phyloP scores from a whole-genome alignment of 257 asterid species.

The Agastache rugosa region DNA sequence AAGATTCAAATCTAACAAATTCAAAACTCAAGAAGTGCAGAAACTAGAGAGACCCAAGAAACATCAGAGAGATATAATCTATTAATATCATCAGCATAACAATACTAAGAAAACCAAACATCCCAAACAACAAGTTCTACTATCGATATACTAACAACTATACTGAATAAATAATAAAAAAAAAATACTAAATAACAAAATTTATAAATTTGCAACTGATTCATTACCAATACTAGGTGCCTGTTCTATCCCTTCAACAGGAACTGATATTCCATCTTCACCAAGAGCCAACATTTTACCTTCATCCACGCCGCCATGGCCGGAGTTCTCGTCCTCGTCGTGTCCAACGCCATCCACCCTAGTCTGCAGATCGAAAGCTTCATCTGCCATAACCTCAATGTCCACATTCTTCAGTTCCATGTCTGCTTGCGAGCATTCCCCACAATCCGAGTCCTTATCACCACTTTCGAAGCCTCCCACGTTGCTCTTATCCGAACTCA shows the following conservation, averaged over 20 bases:
- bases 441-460: conserved; percentile 33
- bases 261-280: conserved; percentile 40
- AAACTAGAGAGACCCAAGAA: neutral
- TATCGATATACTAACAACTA: neutral
- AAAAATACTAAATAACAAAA: neutral
- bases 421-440: conserved; percentile 35
- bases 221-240: conserved; percentile 26
- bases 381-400: conserved; percentile 43
- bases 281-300: neutral
- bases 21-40: neutral
- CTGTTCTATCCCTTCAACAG: conserved; percentile 35
- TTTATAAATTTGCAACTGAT: conserved; percentile 21
- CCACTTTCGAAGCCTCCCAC: conserved; percentile 42
- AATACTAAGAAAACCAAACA: neutral
- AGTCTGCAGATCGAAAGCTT: conserved; percentile 41
- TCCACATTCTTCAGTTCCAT: conserved; percentile 37
- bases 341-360: conserved; percentile 25
- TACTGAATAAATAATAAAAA: neutral
- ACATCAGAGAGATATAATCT: neutral
- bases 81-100: neutral
- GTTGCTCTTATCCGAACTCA: conserved; percentile 41
- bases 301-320: neutral
- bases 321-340: neutral
- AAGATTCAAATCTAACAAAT: neutral
- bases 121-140: neutral